phyloP scores from a whole-genome alignment of 148 eudicot genomes.

The Camellia granthamiana region DNA sequence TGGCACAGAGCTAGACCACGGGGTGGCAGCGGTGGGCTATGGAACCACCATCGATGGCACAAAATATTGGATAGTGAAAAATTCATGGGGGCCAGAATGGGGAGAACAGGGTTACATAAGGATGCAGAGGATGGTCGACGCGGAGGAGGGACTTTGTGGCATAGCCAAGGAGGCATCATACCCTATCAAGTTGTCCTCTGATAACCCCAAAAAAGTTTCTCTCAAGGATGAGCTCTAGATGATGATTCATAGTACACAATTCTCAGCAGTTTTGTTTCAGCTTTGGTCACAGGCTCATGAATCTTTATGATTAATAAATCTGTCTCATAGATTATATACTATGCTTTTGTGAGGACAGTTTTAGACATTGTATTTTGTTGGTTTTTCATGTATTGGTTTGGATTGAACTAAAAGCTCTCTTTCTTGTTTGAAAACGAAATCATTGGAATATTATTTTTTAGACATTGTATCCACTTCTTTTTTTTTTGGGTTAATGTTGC shows the following conservation, averaged over 20 bases:
- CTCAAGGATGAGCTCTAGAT: conserved; percentile 53
- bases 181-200: conserved; percentile 47
- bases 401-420: neutral
- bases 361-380: neutral
- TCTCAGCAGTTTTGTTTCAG: neutral
- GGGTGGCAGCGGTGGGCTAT: conserved; percentile 62
- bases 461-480: too few species aligned
- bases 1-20: conserved; percentile 64
- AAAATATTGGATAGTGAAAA: conserved; percentile 74
- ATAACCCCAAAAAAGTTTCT: conserved; percentile 32
- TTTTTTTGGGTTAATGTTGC: too few species aligned
- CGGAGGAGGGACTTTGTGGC: conserved; percentile 64
- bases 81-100: conserved; percentile 71
- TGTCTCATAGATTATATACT: neutral
- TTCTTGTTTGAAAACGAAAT: neutral
- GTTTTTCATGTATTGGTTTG: conserved; percentile 14
- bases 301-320: neutral
- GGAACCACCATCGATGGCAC: conserved; percentile 61
- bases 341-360: neutral
- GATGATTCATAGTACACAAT: neutral
- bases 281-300: neutral
- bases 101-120: conserved; percentile 74
- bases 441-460: too few species aligned
- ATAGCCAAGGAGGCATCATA: conserved; percentile 70
- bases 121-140: conserved; percentile 43